Conservation (phyloP, 129 eudicot genomes). For the Flaveria brownii region DNA sequence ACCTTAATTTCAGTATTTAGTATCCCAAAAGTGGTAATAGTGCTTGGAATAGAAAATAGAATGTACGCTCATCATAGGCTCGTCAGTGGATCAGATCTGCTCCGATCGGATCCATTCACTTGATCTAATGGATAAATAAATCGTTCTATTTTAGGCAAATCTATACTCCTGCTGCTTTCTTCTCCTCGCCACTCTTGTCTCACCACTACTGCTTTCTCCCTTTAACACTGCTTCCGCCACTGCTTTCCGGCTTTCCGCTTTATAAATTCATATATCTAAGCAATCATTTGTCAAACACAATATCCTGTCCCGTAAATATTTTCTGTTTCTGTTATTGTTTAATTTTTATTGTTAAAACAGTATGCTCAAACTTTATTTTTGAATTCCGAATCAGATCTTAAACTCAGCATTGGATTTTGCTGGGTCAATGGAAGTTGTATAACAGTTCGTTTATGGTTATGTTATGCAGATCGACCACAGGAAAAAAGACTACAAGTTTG, state of each 20-base stretch:
- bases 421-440: background rate
- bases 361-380: background rate
- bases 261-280: background rate
- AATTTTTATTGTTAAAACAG: background rate
- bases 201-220: no score
- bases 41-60: no score
- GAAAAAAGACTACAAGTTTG: constrained; percentile 79
- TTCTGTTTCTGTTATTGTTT: background rate
- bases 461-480: background rate
- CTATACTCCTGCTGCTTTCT: no score
- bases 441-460: background rate
- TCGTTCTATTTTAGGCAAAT: no score
- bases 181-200: no score
- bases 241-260: background rate
- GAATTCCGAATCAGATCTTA: background rate
- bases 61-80: no score
- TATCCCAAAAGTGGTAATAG: no score
- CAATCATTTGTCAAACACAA: background rate
- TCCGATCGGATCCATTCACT: no score
- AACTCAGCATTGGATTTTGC: background rate
- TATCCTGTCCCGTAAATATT: background rate
- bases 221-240: no score
- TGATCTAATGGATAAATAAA: no score
- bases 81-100: no score
- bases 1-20: no score